Percentiles rank a stretch among this genome's conserved stretches.
phyloP scores from a whole-genome alignment of 768 basidiomycete genomes.

The Russula brevipes region DNA sequence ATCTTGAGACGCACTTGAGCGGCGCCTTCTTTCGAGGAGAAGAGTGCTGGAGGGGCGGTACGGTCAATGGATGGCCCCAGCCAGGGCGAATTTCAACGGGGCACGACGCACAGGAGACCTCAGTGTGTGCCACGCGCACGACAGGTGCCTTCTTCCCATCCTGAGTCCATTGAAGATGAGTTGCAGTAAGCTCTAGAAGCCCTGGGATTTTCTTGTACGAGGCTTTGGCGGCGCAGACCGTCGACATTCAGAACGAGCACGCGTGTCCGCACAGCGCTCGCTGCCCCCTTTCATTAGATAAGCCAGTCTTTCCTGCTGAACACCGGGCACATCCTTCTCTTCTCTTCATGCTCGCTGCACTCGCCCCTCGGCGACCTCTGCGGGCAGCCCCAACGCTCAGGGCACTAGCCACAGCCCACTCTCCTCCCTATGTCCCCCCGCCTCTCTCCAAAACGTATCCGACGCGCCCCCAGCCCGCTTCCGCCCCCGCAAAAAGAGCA shows the following conservation, averaged over 20 bases:
- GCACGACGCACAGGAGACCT: constrained; percentile 48
- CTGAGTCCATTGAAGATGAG: constrained; percentile 75
- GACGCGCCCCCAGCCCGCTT: constrained; percentile 7
- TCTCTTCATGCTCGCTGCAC: constrained; percentile 1
- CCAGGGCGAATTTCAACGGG: constrained; percentile 22
- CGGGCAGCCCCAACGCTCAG: neutral
- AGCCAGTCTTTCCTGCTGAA: neutral
- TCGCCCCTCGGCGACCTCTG: constrained; percentile 6
- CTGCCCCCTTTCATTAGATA: constrained; percentile 14
- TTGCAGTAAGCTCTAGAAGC: constrained; percentile 66
- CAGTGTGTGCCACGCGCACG: constrained; percentile 55
- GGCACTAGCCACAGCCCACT: constrained; percentile 26
- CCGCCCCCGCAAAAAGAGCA: constrained; percentile 22
- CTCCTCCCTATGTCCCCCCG: constrained; percentile 30
- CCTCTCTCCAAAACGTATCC: constrained; percentile 27
- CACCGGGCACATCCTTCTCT: neutral
- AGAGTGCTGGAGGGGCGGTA: constrained; percentile 49
- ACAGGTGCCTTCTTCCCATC: constrained; percentile 61
- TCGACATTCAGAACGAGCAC: constrained; percentile 25
- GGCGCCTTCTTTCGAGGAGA: constrained; percentile 81
- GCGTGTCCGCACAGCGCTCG: neutral
- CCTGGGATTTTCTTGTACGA: constrained; percentile 82
- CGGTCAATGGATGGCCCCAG: neutral
- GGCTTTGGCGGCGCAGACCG: constrained; percentile 51
- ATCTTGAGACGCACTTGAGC: constrained; percentile 76